Conservation (phyloP, 164 flowering plant genomes). For the Tetrastigma voinierianum region DNA sequence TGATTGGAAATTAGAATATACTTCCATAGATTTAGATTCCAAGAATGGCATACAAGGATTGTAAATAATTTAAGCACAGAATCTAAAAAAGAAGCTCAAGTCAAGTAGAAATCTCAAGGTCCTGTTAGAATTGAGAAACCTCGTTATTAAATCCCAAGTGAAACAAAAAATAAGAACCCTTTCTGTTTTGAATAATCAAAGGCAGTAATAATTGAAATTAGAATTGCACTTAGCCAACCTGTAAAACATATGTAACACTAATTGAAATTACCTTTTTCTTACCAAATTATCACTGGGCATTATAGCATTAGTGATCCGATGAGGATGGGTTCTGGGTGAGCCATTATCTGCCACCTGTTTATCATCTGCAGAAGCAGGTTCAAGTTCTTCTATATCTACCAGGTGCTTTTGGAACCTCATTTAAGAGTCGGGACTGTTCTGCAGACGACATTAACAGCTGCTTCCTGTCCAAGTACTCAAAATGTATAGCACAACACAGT, state of each 20-base stretch:
- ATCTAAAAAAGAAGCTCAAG: too few species aligned
- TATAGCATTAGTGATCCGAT: constrained; percentile 10
- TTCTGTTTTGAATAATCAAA: not conserved
- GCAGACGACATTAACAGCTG: constrained; percentile 39
- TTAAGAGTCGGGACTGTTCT: constrained; percentile 39
- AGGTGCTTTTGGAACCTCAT: constrained; percentile 46
- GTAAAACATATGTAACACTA: constrained; percentile 12
- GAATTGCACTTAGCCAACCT: constrained; percentile 19
- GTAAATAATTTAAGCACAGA: too few species aligned
- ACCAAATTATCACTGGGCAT: constrained; percentile 1
- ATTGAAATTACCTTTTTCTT: constrained; percentile 12
- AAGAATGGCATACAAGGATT: too few species aligned
- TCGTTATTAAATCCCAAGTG: too few species aligned
- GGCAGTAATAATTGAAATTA: not conserved
- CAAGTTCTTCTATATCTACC: constrained; percentile 35
- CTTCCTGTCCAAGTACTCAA: constrained; percentile 40
- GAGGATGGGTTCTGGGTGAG: constrained; percentile 14
- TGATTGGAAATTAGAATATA: too few species aligned
- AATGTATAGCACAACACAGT: constrained; percentile 26
- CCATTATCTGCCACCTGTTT: constrained; percentile 11
- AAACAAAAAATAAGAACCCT: too few species aligned
- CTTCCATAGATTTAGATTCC: too few species aligned
- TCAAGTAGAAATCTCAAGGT: too few species aligned
- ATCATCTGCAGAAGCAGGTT: constrained; percentile 8
- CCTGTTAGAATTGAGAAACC: too few species aligned